A percentile compares a stretch with the other conserved stretches of the same genome.
Evolutionary conservation across 345 rosid genomes (phyloP).

Genomic region (thale cress (Arabidopsis thaliana)): DNA sequence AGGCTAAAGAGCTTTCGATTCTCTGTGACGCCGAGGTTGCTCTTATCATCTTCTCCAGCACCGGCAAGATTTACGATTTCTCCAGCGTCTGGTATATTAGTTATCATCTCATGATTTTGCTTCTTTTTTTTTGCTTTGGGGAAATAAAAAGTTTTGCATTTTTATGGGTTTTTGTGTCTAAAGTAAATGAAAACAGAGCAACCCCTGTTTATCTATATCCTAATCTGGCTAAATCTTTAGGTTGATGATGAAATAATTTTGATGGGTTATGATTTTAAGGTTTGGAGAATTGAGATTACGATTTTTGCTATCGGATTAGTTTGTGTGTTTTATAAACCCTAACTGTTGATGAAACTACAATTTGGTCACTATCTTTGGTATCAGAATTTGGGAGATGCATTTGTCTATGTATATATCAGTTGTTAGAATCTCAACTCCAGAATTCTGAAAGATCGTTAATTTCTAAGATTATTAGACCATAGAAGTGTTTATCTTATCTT

Average conservation of each 20-base stretch:
- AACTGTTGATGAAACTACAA: neutral
- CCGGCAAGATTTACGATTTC: slow-evolving; percentile 85
- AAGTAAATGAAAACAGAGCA: slow-evolving; percentile 35
- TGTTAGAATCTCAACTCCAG: slow-evolving; percentile 1
- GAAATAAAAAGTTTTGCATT: neutral
- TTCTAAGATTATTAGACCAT: neutral
- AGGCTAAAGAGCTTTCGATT: slow-evolving; percentile 83
- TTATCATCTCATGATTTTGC: neutral
- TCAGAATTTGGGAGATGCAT: neutral
- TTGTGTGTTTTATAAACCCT: slow-evolving; percentile 30
- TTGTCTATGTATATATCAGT: neutral
- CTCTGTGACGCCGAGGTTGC: slow-evolving; percentile 95
- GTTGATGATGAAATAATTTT: neutral
- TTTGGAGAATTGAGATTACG: slow-evolving; percentile 1
- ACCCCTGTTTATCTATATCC: neutral
- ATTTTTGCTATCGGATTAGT: slow-evolving; percentile 13
- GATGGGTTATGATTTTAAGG: slow-evolving; percentile 13
- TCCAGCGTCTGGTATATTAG: slow-evolving; percentile 63
- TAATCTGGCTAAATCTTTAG: slow-evolving; percentile 1
- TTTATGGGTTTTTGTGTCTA: neutral
- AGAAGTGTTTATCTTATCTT: slow-evolving; percentile 7
- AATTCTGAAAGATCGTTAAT: neutral
- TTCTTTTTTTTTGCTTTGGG: neutral
- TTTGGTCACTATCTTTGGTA: neutral
- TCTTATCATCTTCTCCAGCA: slow-evolving; percentile 83